A percentile compares a stretch with the other conserved stretches of the same genome.
Evolutionary conservation across 106 monocot genomes (phyloP).

Genomic region (Platanthera guangdongensis): DNA sequence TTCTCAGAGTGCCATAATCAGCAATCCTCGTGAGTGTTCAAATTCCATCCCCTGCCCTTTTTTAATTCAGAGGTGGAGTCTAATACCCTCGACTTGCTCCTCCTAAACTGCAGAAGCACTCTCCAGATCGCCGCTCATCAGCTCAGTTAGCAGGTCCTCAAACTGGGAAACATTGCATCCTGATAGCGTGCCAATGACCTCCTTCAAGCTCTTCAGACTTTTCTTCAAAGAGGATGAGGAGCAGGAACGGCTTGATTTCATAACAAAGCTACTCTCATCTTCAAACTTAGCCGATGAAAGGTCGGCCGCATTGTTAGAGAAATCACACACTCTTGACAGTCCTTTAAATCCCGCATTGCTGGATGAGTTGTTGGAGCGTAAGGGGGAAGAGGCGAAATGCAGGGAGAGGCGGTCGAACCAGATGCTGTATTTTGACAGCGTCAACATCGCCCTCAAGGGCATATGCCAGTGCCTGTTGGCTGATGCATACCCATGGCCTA

Average conservation of each 20-base stretch:
- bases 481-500: constrained; percentile 21
- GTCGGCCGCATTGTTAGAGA: constrained; percentile 18
- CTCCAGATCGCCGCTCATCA: constrained; percentile 55
- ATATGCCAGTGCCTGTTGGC: constrained; percentile 17
- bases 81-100: neutral
- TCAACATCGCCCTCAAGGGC: constrained; percentile 53
- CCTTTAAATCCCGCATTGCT: constrained; percentile 61
- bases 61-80: neutral
- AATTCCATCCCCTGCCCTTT: neutral
- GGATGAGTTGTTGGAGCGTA: constrained; percentile 44
- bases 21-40: constrained; percentile 45
- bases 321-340: constrained; percentile 51
- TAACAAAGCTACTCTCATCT: constrained; percentile 52
- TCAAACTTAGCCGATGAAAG: constrained; percentile 39
- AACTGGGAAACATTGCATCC: constrained; percentile 30
- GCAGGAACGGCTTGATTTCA: constrained; percentile 38
- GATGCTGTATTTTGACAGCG: constrained; percentile 80
- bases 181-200: constrained; percentile 8
- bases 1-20: constrained; percentile 16
- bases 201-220: constrained; percentile 17
- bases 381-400: constrained; percentile 49
- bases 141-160: constrained; percentile 54
- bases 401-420: constrained; percentile 54
- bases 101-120: constrained; percentile 29
- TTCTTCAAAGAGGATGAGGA: constrained; percentile 29